Conservation (phyloP, 2,329 filamentous ascomycete species). For the Zarea fungicola region DNA sequence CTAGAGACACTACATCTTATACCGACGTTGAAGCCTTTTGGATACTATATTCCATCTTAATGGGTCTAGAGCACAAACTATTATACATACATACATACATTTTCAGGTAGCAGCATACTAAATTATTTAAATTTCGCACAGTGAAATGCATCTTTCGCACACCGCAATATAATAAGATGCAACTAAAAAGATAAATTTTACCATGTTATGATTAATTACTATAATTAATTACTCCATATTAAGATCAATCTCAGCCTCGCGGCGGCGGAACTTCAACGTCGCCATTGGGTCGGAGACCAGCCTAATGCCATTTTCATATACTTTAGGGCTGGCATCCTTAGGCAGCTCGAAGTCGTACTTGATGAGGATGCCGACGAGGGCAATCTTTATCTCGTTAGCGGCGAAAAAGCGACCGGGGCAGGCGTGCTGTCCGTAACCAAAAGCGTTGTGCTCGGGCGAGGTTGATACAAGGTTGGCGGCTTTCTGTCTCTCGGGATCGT, state of each 20-base stretch:
- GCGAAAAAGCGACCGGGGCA: slow-evolving; percentile 52
- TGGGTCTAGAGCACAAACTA: no score
- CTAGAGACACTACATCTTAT: no score
- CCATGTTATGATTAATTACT: not conserved
- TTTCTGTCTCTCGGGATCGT: slow-evolving; percentile 27
- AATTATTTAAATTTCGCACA: no score
- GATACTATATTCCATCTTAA: no score
- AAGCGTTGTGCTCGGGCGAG: slow-evolving; percentile 41
- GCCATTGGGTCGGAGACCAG: slow-evolving; percentile 8
- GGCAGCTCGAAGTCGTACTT: slow-evolving; percentile 44
- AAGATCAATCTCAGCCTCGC: slow-evolving; percentile 12
- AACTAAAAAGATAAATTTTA: not conserved
- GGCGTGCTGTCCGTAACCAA: slow-evolving; percentile 50
- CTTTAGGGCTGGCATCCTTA: not conserved
- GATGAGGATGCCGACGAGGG: slow-evolving; percentile 41
- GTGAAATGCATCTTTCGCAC: no score
- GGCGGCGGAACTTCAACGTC: slow-evolving; percentile 8
- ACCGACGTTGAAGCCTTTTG: no score
- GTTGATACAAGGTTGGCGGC: slow-evolving; percentile 43
- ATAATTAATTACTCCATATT: not conserved
- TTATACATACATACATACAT: not conserved
- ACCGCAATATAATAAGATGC: no score
- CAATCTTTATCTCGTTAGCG: slow-evolving; percentile 47
- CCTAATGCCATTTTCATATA: slow-evolving; percentile 5
- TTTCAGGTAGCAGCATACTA: no score